Conservation (phyloP, 2,329 filamentous ascomycete species). For the Ascochyta clinopodiicola region DNA sequence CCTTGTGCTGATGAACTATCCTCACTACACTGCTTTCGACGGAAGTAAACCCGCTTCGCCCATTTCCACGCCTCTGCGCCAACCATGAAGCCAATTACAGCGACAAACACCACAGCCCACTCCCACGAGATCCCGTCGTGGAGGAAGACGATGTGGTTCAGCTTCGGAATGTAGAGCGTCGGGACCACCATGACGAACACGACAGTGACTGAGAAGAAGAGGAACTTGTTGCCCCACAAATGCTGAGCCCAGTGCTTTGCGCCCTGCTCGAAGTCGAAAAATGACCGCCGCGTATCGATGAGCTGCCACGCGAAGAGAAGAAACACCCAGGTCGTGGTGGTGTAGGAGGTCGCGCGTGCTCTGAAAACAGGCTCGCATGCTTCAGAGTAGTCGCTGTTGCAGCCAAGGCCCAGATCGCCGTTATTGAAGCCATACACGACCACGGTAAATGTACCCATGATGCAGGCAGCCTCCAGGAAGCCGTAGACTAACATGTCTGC, state of each 20-base stretch:
- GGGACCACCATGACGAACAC: slow-evolving; percentile 39
- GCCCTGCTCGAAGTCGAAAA: slow-evolving; percentile 68
- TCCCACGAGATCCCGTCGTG: slow-evolving; percentile 71
- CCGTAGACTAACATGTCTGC: slow-evolving; percentile 45
- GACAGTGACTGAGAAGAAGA: slow-evolving; percentile 52
- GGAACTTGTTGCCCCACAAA: slow-evolving; percentile 73
- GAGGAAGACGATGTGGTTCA: slow-evolving; percentile 70
- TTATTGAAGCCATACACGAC: slow-evolving; percentile 42
- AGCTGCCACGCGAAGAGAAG: slow-evolving; percentile 81
- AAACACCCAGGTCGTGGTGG: slow-evolving; percentile 76
- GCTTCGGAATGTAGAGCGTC: slow-evolving; percentile 67
- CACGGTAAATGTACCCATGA: slow-evolving; percentile 38
- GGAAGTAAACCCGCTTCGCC: slow-evolving; percentile 60
- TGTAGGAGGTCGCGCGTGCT: slow-evolving; percentile 75
- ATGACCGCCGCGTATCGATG: slow-evolving; percentile 68
- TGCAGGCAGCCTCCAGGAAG: slow-evolving; percentile 39
- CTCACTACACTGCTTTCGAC: neutral
- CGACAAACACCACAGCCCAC: slow-evolving; percentile 71
- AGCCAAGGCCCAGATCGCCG: slow-evolving; percentile 37
- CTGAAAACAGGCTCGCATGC: slow-evolving; percentile 42
- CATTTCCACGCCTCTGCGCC: slow-evolving; percentile 72
- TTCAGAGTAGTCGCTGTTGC: slow-evolving; percentile 36
- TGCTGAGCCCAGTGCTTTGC: slow-evolving; percentile 67
- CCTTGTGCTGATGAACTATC: too few relatives aligned
- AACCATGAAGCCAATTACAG: slow-evolving; percentile 65